Conservation (phyloP, 306 rosid genomes). For the Lathyrus aphaca region DNA sequence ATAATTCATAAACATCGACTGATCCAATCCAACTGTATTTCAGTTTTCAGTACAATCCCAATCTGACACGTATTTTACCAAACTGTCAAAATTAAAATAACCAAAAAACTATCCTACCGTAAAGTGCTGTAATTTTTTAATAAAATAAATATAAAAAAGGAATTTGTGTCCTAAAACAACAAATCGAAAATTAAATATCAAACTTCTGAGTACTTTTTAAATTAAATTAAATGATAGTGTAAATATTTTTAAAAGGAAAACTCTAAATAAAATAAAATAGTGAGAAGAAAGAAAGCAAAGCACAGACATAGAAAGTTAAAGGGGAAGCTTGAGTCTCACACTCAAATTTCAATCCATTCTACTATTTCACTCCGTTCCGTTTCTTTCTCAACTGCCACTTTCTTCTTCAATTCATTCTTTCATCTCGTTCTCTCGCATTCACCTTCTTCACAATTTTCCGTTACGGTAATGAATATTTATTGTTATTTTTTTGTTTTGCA, state of each 20-base stretch:
- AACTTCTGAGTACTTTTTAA: too few species aligned
- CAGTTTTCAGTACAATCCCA: constrained; percentile 1
- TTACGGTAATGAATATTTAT: not conserved
- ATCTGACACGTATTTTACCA: constrained; percentile 4
- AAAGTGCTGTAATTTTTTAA: too few species aligned
- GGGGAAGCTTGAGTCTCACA: not conserved
- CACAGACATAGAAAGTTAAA: not conserved
- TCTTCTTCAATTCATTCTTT: not conserved
- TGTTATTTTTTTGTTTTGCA: not conserved
- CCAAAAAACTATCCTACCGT: not conserved
- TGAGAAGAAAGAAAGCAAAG: not conserved
- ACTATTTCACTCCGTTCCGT: not conserved
- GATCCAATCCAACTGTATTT: constrained; percentile 20
- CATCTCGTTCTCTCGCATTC: not conserved
- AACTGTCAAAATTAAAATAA: constrained; percentile 9
- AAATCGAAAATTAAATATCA: too few species aligned
- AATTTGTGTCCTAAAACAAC: too few species aligned
- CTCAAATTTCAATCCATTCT: not conserved
- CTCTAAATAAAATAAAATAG: not conserved
- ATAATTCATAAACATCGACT: constrained; percentile 3
- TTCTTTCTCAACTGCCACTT: not conserved
- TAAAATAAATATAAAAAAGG: too few species aligned
- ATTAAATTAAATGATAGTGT: too few species aligned
- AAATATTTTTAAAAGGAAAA: too few species aligned
- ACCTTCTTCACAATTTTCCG: not conserved